Conservation (phyloP, 2,329 filamentous ascomycete genomes). For the Juglanconis oblonga region DNA sequence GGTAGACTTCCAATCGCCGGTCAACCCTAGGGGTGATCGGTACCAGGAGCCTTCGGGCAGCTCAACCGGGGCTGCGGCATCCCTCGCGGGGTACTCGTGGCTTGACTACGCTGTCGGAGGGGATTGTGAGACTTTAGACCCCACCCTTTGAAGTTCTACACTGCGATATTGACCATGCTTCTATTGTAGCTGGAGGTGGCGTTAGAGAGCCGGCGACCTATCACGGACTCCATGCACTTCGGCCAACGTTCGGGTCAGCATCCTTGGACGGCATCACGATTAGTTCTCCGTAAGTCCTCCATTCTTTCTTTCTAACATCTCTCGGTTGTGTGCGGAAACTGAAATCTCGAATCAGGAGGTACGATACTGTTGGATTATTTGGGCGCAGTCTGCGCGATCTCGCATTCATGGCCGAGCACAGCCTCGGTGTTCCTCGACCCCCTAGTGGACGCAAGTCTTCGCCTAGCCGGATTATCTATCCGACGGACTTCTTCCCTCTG, state of each 20-base stretch:
- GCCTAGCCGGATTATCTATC: constrained; percentile 7
- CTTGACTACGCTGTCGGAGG: constrained; percentile 23
- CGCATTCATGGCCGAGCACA: constrained; percentile 4
- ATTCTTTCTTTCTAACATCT: no score
- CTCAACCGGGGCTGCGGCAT: constrained; percentile 22
- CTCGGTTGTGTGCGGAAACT: not conserved
- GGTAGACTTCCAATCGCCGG: constrained; percentile 26
- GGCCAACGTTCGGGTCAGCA: constrained; percentile 6
- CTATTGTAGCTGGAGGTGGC: constrained; percentile 3
- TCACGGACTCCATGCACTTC: constrained; percentile 13
- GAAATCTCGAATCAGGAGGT: constrained; percentile 6
- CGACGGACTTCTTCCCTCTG: constrained; percentile 11
- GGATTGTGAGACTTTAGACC: constrained; percentile 30
- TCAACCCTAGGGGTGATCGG: constrained; percentile 29
- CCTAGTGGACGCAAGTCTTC: not conserved
- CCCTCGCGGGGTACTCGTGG: constrained; percentile 24
- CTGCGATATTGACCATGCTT: not conserved
- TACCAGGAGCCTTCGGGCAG: constrained; percentile 23
- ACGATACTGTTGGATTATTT: constrained; percentile 12
- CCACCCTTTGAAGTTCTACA: constrained; percentile 21
- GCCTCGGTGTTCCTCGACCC: constrained; percentile 1
- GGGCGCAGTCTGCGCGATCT: constrained; percentile 9
- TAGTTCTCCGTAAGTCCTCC: constrained; percentile 10
- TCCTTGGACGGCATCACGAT: constrained; percentile 4
- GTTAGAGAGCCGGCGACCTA: constrained; percentile 9